Percentiles rank a stretch among this genome's conserved stretches.
phyloP scores from a whole-genome alignment of 1,284 basidiomycete genomes.

The Mixia osmundae region DNA sequence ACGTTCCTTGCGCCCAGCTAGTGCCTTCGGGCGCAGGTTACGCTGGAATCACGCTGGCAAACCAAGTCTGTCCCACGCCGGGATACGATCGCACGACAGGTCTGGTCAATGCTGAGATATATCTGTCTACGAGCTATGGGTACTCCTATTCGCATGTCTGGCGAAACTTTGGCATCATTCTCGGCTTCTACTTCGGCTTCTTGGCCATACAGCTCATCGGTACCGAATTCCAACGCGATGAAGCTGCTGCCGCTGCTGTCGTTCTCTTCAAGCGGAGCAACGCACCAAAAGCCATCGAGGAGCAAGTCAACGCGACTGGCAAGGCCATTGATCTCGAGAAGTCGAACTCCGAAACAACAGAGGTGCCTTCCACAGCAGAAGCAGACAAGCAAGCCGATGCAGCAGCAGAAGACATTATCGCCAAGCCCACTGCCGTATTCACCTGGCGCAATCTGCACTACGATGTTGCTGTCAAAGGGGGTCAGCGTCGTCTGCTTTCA shows the following conservation, averaged over 20 bases:
- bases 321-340: conserved; percentile 5
- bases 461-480: conserved; percentile 32
- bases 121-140: conserved; percentile 33
- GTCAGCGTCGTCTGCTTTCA: conserved; percentile 3
- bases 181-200: conserved; percentile 24
- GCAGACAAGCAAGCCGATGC: conserved; percentile 1
- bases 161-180: conserved; percentile 36
- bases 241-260: conserved; percentile 28
- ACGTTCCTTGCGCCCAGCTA: conserved; percentile 18
- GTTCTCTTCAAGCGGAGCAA: conserved; percentile 27
- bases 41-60: conserved; percentile 14
- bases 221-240: conserved; percentile 28
- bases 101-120: conserved; percentile 26
- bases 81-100: conserved; percentile 18
- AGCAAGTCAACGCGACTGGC: conserved; percentile 8
- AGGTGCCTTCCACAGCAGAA: conserved; percentile 1
- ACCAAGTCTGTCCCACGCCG: conserved; percentile 24
- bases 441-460: conserved; percentile 24
- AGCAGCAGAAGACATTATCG: conserved; percentile 10
- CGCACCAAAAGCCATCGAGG: conserved; percentile 19
- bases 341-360: conserved; percentile 3
- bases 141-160: conserved; percentile 39
- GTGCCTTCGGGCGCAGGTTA: conserved; percentile 24
- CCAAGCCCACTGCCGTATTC: conserved; percentile 24
- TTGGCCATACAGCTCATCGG: conserved; percentile 29